Evolutionary conservation across 805 yeast genomes (phyloP).

Genomic region (Lipomyces anomalus): DNA sequence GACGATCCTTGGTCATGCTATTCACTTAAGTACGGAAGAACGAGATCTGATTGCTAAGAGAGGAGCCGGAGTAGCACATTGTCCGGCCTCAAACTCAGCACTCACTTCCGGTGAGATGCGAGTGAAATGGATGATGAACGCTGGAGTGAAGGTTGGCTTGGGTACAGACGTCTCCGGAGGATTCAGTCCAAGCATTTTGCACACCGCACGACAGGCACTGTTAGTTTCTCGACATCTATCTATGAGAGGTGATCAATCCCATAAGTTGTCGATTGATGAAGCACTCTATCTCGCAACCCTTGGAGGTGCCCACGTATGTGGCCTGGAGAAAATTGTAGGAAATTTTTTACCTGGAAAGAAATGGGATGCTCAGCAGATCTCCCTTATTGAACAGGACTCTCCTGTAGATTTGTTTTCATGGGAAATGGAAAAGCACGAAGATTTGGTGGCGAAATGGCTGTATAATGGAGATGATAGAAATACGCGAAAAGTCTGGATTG

Average conservation of each 20-base stretch:
- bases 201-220: slow-evolving; percentile 63
- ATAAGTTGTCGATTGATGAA: slow-evolving; percentile 59
- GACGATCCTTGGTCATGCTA: slow-evolving; percentile 85
- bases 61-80: slow-evolving; percentile 75
- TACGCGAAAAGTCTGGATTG: slow-evolving; percentile 72
- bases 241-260: slow-evolving; percentile 45
- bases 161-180: slow-evolving; percentile 83
- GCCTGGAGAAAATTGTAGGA: slow-evolving; percentile 55
- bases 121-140: slow-evolving; percentile 59
- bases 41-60: slow-evolving; percentile 48
- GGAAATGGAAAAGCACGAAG: slow-evolving; percentile 43
- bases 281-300: slow-evolving; percentile 75
- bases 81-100: slow-evolving; percentile 87
- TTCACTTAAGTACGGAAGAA: slow-evolving; percentile 67
- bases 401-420: slow-evolving; percentile 71
- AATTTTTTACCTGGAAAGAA: slow-evolving; percentile 68
- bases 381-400: slow-evolving; percentile 46
- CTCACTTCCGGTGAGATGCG: slow-evolving; percentile 89
- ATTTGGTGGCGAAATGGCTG: slow-evolving; percentile 79
- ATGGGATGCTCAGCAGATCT: slow-evolving; percentile 79
- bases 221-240: slow-evolving; percentile 67
- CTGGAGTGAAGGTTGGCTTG: slow-evolving; percentile 67
- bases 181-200: slow-evolving; percentile 56
- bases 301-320: slow-evolving; percentile 82
- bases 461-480: slow-evolving; percentile 94